Percentiles rank a stretch among this genome's conserved stretches.
Evolutionary conservation across 768 basidiomycete genomes (phyloP).

Genomic region (Naganishia vaughanmartiniae): DNA sequence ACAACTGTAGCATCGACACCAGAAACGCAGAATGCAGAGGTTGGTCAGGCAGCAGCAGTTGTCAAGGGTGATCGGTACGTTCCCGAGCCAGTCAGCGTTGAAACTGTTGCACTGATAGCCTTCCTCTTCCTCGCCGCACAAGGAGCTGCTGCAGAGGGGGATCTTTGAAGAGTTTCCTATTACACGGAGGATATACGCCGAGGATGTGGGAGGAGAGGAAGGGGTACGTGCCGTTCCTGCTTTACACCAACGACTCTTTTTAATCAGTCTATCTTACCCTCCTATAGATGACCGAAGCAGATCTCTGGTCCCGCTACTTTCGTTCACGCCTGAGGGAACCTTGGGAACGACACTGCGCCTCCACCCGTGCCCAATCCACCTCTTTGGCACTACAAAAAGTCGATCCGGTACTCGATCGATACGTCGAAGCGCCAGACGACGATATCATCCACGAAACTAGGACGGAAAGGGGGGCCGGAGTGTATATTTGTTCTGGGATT

Average conservation of each 20-base stretch:
- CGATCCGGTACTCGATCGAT: conserved; percentile 91
- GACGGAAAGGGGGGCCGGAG: conserved; percentile 63
- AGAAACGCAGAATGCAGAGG: conserved; percentile 52
- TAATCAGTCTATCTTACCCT: conserved; percentile 6
- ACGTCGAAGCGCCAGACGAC: conserved; percentile 93
- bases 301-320: conserved; percentile 97
- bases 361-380: conserved; percentile 71
- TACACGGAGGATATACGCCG: conserved; percentile 83
- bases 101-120: neutral
- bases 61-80: conserved; percentile 28
- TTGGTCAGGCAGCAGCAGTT: conserved; percentile 28
- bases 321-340: conserved; percentile 91
- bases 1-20: conserved; percentile 75
- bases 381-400: conserved; percentile 59
- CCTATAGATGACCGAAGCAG: conserved; percentile 74
- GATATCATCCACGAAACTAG: conserved; percentile 76
- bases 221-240: conserved; percentile 54
- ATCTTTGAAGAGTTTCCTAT: conserved; percentile 98
- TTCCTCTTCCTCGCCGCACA: conserved; percentile 19
- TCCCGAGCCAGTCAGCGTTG: no score
- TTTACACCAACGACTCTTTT: conserved; percentile 31
- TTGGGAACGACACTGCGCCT: conserved; percentile 91
- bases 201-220: conserved; percentile 77
- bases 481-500: conserved; percentile 75
- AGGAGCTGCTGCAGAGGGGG: conserved; percentile 84